These are phyloP conservation scores for Phalaenopsis hybrid DNA, from an alignment of 116 monocot genomes.

Conservation along the genomic window DNA sequence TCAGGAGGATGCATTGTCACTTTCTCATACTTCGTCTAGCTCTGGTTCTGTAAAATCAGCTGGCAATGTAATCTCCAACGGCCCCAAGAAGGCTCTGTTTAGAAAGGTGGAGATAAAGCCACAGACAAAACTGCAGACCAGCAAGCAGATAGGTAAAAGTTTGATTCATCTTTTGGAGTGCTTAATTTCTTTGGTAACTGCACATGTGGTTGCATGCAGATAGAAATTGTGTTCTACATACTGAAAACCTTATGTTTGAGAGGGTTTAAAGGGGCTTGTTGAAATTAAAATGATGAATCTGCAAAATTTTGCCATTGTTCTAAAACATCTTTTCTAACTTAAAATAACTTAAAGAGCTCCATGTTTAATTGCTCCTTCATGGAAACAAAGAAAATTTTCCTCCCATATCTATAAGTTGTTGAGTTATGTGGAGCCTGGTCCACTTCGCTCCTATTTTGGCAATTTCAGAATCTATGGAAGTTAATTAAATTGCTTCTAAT, in stretches of 20 bases:
- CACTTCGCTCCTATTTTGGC: too few relatives aligned
- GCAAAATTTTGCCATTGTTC: neutral
- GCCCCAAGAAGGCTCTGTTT: neutral
- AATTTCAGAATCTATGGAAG: too few relatives aligned
- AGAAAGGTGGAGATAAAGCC: conserved; percentile 3
- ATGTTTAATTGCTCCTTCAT: neutral
- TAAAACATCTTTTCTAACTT: neutral
- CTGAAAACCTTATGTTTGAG: neutral
- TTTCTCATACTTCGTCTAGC: neutral
- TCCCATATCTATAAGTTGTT: neutral
- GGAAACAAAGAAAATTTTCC: neutral
- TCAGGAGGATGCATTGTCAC: conserved; percentile 8
- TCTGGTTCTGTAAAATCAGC: conserved; percentile 1
- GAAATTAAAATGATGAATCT: too few relatives aligned
- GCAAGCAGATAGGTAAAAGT: conserved; percentile 3
- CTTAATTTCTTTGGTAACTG: neutral
- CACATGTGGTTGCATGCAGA: neutral
- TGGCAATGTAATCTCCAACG: neutral
- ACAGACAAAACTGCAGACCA: neutral
- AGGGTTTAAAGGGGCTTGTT: too few relatives aligned
- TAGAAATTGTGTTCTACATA: neutral
- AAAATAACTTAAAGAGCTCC: neutral
- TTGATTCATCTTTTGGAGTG: neutral
- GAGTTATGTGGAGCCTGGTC: too few relatives aligned
- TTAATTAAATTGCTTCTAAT: too few relatives aligned